Conservation (phyloP, 2,329 filamentous ascomycete genomes). For the Colletotrichum sp. region DNA sequence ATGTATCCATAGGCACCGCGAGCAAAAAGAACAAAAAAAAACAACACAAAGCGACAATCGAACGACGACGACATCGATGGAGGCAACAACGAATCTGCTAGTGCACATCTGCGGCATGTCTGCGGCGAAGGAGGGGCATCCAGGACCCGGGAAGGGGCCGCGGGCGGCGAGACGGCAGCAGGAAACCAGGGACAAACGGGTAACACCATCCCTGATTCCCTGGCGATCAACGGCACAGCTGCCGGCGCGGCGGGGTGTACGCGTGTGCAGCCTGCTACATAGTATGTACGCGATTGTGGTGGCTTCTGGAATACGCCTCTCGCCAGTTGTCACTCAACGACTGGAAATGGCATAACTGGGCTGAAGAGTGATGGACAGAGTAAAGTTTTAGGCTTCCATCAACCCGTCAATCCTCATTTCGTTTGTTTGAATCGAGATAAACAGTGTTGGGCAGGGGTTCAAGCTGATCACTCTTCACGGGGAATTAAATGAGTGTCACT, state of each 20-base stretch:
- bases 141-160: background rate
- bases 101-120: background rate
- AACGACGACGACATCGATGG: background rate
- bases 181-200: background rate
- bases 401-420: constrained; percentile 13
- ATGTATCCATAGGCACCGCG: background rate
- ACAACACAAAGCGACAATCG: background rate
- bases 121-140: background rate
- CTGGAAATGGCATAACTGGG: background rate
- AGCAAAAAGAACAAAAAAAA: background rate
- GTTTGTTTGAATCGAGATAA: background rate
- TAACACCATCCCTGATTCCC: constrained; percentile 1
- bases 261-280: background rate
- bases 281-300: background rate
- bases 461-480: background rate
- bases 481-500: background rate
- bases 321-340: background rate
- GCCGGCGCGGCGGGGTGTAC: constrained; percentile 17
- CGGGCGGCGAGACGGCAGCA: background rate
- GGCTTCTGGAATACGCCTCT: background rate
- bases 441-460: background rate
- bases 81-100: background rate
- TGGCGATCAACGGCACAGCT: constrained; percentile 12
- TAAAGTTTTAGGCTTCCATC: background rate
- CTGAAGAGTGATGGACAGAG: background rate